Conservation (phyloP, 208 protist species). For the Vickermania ingenoplastis region DNA sequence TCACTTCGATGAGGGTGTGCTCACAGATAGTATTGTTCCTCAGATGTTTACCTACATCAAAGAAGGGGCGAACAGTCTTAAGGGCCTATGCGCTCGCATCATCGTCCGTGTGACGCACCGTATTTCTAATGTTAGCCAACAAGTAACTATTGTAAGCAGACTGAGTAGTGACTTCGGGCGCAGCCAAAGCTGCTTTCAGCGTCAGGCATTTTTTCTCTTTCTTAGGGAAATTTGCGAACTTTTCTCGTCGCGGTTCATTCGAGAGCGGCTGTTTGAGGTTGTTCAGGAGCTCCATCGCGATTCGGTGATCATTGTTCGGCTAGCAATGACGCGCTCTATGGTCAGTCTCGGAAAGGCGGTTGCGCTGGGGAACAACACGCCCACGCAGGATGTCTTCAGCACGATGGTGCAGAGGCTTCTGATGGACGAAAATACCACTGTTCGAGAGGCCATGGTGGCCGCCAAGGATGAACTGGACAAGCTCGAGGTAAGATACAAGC, state of each 20-base stretch:
- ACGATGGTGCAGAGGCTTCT: constrained; percentile 64
- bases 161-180: constrained; percentile 80
- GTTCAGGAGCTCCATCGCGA: constrained; percentile 75
- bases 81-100: constrained; percentile 47
- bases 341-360: constrained; percentile 37
- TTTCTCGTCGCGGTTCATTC: constrained; percentile 74
- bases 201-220: constrained; percentile 61
- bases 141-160: constrained; percentile 72
- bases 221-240: constrained; percentile 34
- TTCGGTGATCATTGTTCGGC: constrained; percentile 51
- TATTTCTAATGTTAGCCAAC: constrained; percentile 25
- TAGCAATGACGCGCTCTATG: constrained; percentile 47
- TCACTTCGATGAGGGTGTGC: constrained; percentile 32
- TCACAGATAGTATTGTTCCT: constrained; percentile 65
- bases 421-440: constrained; percentile 61
- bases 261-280: constrained; percentile 74
- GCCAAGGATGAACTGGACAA: constrained; percentile 25
- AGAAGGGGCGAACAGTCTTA: constrained; percentile 46
- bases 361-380: constrained; percentile 16
- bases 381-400: constrained; percentile 56
- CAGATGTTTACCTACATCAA: constrained; percentile 46
- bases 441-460: constrained; percentile 29
- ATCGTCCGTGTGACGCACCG: constrained; percentile 35
- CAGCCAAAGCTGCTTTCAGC: constrained; percentile 51
- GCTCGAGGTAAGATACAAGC: constrained; percentile 17